phyloP scores from a whole-genome alignment of 495 filamentous ascomycete species.

The Parmelia sp. region DNA sequence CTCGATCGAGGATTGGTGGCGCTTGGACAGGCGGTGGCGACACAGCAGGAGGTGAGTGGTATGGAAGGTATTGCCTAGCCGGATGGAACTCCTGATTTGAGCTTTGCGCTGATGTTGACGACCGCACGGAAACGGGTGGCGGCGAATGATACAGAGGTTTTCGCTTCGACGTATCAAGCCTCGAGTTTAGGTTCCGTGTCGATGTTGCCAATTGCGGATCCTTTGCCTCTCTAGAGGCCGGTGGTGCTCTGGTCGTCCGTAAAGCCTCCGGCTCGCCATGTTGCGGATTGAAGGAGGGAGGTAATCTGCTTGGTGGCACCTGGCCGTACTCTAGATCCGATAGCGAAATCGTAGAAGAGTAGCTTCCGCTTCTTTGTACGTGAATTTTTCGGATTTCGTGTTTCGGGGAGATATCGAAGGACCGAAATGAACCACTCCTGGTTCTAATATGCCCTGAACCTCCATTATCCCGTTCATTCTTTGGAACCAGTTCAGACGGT shows the following conservation, averaged over 20 bases:
- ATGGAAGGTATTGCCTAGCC: background rate
- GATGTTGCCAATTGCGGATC: background rate
- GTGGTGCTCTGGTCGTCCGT: background rate
- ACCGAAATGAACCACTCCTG: constrained; percentile 22
- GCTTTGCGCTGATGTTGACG: background rate
- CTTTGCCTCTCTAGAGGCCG: background rate
- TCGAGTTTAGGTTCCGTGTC: background rate
- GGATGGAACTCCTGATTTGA: background rate
- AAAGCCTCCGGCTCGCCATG: background rate
- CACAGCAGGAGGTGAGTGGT: background rate
- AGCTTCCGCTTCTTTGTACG: constrained; percentile 19
- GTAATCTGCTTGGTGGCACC: background rate
- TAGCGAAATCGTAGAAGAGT: constrained; percentile 8
- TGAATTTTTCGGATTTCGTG: constrained; percentile 20
- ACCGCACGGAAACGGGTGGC: background rate
- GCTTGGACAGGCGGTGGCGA: background rate
- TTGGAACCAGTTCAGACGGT: background rate
- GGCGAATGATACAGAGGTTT: background rate
- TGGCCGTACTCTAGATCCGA: background rate
- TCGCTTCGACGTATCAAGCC: background rate
- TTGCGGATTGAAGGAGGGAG: background rate
- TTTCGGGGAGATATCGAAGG: constrained; percentile 16
- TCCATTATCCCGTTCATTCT: constrained; percentile 11
- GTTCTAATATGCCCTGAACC: constrained; percentile 15
- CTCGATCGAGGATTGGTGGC: background rate